Evolutionary conservation across 805 yeast genomes (phyloP).

Genomic region (Yarrowia sp.): DNA sequence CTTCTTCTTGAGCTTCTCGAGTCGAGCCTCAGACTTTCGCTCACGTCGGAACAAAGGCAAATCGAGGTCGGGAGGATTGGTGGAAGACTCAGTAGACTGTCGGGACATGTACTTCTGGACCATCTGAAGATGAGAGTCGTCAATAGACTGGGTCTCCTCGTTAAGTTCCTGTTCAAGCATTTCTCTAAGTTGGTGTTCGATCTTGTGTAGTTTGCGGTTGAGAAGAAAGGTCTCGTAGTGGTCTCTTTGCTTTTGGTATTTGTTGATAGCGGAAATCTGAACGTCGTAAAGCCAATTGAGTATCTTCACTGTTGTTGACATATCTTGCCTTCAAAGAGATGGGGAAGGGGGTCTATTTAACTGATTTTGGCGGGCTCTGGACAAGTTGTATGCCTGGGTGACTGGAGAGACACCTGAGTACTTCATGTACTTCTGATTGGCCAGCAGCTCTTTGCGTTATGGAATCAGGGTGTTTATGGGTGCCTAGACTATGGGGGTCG

Average conservation of each 20-base stretch:
- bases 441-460: not conserved
- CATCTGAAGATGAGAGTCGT: slow-evolving; percentile 20
- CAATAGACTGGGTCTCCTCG: slow-evolving; percentile 4
- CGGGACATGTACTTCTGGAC: slow-evolving; percentile 6
- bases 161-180: slow-evolving; percentile 24
- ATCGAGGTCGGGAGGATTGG: not conserved
- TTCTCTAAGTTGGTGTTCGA: slow-evolving; percentile 1
- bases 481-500: too few species aligned
- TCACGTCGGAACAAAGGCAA: not conserved
- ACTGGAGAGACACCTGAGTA: not conserved
- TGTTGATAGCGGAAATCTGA: not conserved
- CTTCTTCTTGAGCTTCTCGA: slow-evolving; percentile 7
- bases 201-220: slow-evolving; percentile 13
- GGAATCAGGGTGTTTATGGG: not conserved
- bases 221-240: slow-evolving; percentile 20
- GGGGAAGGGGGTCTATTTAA: not conserved
- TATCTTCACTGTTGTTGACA: not conserved
- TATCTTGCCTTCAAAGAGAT: not conserved
- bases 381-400: not conserved
- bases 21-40: slow-evolving; percentile 20
- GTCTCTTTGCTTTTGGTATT: not conserved
- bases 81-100: not conserved
- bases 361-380: too few species aligned
- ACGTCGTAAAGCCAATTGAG: not conserved
- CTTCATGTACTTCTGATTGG: too few species aligned